phyloP scores from a whole-genome alignment of 2,329 filamentous ascomycete genomes.

The Monosporascus sp. region DNA sequence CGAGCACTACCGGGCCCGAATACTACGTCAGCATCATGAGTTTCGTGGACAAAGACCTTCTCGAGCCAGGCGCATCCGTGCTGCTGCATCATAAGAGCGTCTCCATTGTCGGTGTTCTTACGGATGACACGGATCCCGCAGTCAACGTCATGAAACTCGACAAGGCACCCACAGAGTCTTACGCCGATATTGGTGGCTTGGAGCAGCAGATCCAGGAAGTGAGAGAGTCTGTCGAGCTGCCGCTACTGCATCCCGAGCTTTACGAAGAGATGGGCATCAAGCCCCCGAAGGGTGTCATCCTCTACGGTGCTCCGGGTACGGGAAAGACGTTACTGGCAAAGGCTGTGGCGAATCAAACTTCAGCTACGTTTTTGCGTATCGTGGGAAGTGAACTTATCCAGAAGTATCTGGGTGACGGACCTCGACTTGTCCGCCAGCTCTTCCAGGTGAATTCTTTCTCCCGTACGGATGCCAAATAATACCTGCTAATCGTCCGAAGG shows the following conservation, averaged over 20 bases:
- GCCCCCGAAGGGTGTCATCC: conserved; percentile 97
- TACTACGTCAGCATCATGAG: conserved; percentile 99
- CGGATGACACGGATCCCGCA: conserved; percentile 89
- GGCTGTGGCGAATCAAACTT: conserved; percentile 98
- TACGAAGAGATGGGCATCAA: conserved; percentile 99
- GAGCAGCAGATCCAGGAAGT: conserved; percentile 97
- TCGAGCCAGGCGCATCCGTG: conserved; percentile 94
- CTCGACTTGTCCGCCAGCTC: conserved; percentile 88
- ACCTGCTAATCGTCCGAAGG: conserved; percentile 41
- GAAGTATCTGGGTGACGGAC: conserved; percentile 96
- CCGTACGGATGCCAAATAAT: background rate
- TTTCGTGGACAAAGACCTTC: conserved; percentile 96
- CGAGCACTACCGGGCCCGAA: conserved; percentile 92
- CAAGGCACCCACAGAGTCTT: conserved; percentile 96
- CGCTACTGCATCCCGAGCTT: conserved; percentile 88
- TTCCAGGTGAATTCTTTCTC: conserved; percentile 59
- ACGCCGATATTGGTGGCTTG: conserved; percentile 95
- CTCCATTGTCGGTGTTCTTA: conserved; percentile 94
- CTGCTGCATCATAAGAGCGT: conserved; percentile 96
- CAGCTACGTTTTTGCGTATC: conserved; percentile 94
- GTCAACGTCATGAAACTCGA: conserved; percentile 99
- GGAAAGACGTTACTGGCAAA: conserved; percentile 95
- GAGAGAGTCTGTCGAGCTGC: conserved; percentile 91
- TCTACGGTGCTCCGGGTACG: conserved; percentile 94
- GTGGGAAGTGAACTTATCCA: conserved; percentile 97